Base-by-base conservation (phyloP, 2,329 filamentous ascomycete genomes). In the Colletotrichum siamense region DNA sequence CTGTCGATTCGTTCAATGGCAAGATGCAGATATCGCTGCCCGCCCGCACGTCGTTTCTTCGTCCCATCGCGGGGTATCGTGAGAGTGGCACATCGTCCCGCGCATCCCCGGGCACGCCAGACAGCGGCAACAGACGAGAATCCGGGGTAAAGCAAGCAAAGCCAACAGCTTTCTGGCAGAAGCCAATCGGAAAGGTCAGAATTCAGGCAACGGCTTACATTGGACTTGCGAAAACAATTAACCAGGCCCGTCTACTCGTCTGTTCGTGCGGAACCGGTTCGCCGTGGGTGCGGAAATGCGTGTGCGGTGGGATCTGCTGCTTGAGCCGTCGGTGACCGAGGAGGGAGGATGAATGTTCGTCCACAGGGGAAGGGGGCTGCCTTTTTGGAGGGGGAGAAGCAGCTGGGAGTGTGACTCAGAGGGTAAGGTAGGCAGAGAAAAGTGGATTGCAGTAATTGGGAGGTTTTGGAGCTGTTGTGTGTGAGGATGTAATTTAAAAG, bases 291-390 rank as follows among this genome's bases (percentile, higher is more conserved):
- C 68, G 68, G 68, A 70, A 73, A 62, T 63, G 64, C 63, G 73
- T 69, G 69, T 76, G 57, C 32, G 62, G 69, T 75, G 62, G 71
- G 65, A 69, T 69, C 34, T 76, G 64, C 74, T 73, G 73, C 74
- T 76, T 76, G 74, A 76, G 74, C 74, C 74, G 74, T 76, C 74
- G 74, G 67, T 76, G 74, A 76, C 74, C 74, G 74, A 76, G 73
- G 59, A 65, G 39, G 69, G 64, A 73, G 74, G 74, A 76, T 76
- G 74, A 76, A 76, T 65, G 64, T 76, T 76, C 74, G 74, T 76
- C 74, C 74, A 76, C 74, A 76, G 74, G 74, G 74, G 74, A 73
- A 65, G 74, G 69, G 59, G n/a, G 70, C 24, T 71, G 59, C 49
- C 49, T 62, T 71, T 75, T 75, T 75, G 22, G 30, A 44, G 55